Percentiles rank a stretch among this genome's conserved stretches.
Evolutionary conservation across 306 rosid genomes (phyloP).

Genomic region (Cicer pinnatifidum): DNA sequence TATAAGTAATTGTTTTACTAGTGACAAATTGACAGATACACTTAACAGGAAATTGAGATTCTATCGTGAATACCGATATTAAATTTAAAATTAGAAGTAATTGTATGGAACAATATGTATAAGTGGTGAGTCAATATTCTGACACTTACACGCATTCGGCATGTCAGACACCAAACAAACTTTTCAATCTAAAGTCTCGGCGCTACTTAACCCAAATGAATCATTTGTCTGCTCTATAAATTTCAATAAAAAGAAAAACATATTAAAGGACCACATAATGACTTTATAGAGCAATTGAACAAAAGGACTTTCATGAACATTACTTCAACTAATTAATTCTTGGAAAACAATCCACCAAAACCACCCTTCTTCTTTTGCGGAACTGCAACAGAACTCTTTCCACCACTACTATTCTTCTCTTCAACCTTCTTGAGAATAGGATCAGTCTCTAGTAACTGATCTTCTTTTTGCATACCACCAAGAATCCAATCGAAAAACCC

Average conservation of each 20-base stretch:
- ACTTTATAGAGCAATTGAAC: not conserved
- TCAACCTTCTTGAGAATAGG: conserved; percentile 76
- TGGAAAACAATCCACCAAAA: conserved; percentile 74
- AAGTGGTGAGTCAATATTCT: no score
- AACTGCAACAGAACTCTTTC: conserved; percentile 56
- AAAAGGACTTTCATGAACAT: not conserved
- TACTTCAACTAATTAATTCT: conserved; percentile 54
- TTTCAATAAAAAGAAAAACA: conserved; percentile 33
- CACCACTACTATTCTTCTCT: conserved; percentile 53
- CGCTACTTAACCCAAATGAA: conserved; percentile 37
- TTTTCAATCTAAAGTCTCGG: not conserved
- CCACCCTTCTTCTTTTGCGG: conserved; percentile 76
- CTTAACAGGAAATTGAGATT: no score
- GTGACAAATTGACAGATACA: no score
- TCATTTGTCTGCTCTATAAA: conserved; percentile 30
- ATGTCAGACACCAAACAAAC: not conserved
- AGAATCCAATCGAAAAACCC: conserved; percentile 67
- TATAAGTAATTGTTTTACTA: no score
- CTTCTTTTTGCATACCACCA: conserved; percentile 71
- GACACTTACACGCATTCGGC: no score
- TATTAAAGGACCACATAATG: not conserved
- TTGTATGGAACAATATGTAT: no score
- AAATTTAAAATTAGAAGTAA: no score
- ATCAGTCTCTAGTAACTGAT: conserved; percentile 70
- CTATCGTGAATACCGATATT: no score